A percentile compares a stretch with the other conserved stretches of the same genome.
Conservation (phyloP, 176 grass and related monocot species). For the Rhynchospora tenuis region DNA sequence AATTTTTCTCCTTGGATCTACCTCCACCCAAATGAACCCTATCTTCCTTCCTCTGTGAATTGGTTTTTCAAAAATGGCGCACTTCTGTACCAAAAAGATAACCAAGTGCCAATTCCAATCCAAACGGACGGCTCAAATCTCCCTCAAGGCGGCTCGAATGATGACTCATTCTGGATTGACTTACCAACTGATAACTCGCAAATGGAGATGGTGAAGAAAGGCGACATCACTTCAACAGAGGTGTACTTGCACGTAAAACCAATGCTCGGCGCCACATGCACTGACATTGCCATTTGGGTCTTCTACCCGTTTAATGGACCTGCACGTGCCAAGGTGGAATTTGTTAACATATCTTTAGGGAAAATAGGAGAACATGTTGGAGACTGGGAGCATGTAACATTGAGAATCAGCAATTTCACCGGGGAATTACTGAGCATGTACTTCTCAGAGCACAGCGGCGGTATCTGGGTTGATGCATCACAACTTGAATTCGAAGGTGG, state of each 20-base stretch:
- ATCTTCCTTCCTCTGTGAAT: slow-evolving; percentile 53
- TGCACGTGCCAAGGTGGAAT: slow-evolving; percentile 53
- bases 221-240: slow-evolving; percentile 43
- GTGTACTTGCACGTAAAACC: slow-evolving; percentile 74
- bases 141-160: slow-evolving; percentile 57
- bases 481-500: slow-evolving; percentile 45
- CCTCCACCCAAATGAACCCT: slow-evolving; percentile 57
- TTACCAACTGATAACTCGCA: slow-evolving; percentile 38
- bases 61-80: slow-evolving; percentile 90
- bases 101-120: slow-evolving; percentile 37
- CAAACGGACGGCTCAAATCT: slow-evolving; percentile 65
- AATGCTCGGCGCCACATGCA: slow-evolving; percentile 70
- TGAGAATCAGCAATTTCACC: slow-evolving; percentile 77
- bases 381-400: slow-evolving; percentile 92
- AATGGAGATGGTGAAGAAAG: slow-evolving; percentile 49
- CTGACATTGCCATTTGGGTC: slow-evolving; percentile 67
- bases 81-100: slow-evolving; percentile 62
- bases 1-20: slow-evolving; percentile 67
- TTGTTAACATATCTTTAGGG: slow-evolving; percentile 43
- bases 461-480: slow-evolving; percentile 60
- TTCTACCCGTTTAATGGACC: slow-evolving; percentile 89
- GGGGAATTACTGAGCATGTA: slow-evolving; percentile 56
- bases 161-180: slow-evolving; percentile 78
- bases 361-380: slow-evolving; percentile 79
- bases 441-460: slow-evolving; percentile 60